Conservation (phyloP, 2,329 filamentous ascomycete genomes). For the Monilinia vaccinii-corymbosi region DNA sequence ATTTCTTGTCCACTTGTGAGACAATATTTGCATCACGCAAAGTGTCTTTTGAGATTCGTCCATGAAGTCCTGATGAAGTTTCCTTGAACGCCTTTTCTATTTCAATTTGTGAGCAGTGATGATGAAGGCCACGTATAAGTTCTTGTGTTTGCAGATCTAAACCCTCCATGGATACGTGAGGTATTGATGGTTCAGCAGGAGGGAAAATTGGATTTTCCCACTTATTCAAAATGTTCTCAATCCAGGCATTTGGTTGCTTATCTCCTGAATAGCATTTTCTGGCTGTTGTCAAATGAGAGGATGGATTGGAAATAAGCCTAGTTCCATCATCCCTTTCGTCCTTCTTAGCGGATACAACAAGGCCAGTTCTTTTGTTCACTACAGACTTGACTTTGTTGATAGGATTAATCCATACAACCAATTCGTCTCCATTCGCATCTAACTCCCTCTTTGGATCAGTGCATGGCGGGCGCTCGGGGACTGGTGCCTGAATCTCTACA, state of each 20-base stretch:
- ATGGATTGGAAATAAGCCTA: neutral
- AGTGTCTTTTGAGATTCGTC: constrained; percentile 51
- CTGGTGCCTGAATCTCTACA: constrained; percentile 24
- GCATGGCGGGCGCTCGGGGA: neutral
- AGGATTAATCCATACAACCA: constrained; percentile 52
- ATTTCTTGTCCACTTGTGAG: constrained; percentile 82
- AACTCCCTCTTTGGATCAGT: constrained; percentile 2
- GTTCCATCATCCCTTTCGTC: neutral
- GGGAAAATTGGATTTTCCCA: constrained; percentile 75
- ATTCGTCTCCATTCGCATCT: constrained; percentile 28
- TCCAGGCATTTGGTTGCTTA: constrained; percentile 39
- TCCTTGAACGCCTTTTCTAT: constrained; percentile 25
- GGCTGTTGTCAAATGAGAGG: neutral
- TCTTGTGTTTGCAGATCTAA: constrained; percentile 20
- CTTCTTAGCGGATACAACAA: constrained; percentile 29
- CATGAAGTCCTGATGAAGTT: constrained; percentile 25
- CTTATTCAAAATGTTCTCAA: constrained; percentile 47
- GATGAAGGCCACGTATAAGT: constrained; percentile 19
- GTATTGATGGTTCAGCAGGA: constrained; percentile 37
- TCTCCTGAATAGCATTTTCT: constrained; percentile 22
- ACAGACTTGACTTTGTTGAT: constrained; percentile 41
- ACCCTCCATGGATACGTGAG: constrained; percentile 31
- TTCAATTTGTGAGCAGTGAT: constrained; percentile 25
- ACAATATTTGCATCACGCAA: constrained; percentile 57
- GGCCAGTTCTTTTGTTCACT: constrained; percentile 50